These are phyloP conservation scores for Nothomitra cinnamomea DNA, from an alignment of 2,329 filamentous ascomycete genomes.

Conservation along the genomic window DNA sequence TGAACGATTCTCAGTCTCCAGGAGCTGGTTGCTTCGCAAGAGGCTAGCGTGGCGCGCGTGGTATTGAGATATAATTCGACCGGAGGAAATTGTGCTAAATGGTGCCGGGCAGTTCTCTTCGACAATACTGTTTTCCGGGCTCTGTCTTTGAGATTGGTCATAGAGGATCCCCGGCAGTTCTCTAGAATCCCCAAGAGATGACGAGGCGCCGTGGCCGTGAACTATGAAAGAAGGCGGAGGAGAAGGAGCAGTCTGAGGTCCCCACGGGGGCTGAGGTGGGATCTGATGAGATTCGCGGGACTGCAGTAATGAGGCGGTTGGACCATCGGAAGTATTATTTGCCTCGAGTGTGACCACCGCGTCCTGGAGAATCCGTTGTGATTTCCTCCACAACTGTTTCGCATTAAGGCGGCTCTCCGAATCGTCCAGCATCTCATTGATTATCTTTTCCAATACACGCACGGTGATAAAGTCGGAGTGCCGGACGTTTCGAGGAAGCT, in stretches of 20 bases:
- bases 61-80: too few species aligned
- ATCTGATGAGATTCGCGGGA: neutral
- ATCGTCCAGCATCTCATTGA: constrained; percentile 14
- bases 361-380: neutral
- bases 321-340: neutral
- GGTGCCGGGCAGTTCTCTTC: too few species aligned
- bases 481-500: constrained; percentile 6
- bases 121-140: neutral
- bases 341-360: neutral
- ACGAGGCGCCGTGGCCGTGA: neutral
- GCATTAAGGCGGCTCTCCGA: constrained; percentile 11
- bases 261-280: neutral
- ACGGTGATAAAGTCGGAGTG: constrained; percentile 15
- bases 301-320: neutral
- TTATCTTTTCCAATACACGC: constrained; percentile 13
- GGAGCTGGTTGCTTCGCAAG: too few species aligned
- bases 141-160: neutral
- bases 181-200: neutral
- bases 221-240: neutral
- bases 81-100: too few species aligned
- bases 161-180: neutral
- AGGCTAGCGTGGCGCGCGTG: too few species aligned
- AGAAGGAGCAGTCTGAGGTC: neutral
- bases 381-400: constrained; percentile 3
- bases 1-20: too few species aligned